A percentile compares a stretch with the other conserved stretches of the same genome.
These are phyloP conservation scores for Verticillium albo-atrum DNA, from an alignment of 2,329 filamentous ascomycete species.

Conservation along the genomic window DNA sequence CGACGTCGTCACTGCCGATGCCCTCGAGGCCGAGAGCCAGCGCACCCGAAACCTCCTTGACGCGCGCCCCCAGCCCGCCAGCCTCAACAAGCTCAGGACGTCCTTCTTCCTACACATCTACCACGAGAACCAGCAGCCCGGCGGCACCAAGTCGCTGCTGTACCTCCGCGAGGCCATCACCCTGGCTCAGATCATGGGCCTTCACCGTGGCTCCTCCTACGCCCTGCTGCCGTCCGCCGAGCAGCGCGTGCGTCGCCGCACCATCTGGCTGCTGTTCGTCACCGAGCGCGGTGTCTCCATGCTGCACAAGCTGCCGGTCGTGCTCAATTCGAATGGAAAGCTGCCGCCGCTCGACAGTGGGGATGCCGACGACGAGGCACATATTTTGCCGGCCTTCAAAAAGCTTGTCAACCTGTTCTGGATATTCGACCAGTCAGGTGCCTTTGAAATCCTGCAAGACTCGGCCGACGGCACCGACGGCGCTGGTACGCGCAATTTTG, in stretches of 20 bases:
- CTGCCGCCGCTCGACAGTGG: slow-evolving; percentile 28
- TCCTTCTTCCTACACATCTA: slow-evolving; percentile 50
- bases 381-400: slow-evolving; percentile 43
- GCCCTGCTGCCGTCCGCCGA: slow-evolving; percentile 26
- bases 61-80: slow-evolving; percentile 21
- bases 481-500: slow-evolving; percentile 15
- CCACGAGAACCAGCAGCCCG: slow-evolving; percentile 42
- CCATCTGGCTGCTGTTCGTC: slow-evolving; percentile 30
- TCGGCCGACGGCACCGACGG: slow-evolving; percentile 25
- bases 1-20: slow-evolving; percentile 23
- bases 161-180: slow-evolving; percentile 48
- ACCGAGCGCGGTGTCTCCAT: slow-evolving; percentile 46
- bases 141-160: slow-evolving; percentile 40
- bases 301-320: slow-evolving; percentile 43
- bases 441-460: slow-evolving; percentile 40
- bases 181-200: slow-evolving; percentile 41
- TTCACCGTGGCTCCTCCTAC: slow-evolving; percentile 40
- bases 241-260: slow-evolving; percentile 37
- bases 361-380: slow-evolving; percentile 28
- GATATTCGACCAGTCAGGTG: slow-evolving; percentile 43
- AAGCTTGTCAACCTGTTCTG: slow-evolving; percentile 45
- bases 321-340: slow-evolving; percentile 33
- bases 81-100: slow-evolving; percentile 36
- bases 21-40: slow-evolving; percentile 31
- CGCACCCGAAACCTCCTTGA: slow-evolving; percentile 21